Conservation (phyloP, 2,329 filamentous ascomycete species). For the Arachnopeziza araneosa region DNA sequence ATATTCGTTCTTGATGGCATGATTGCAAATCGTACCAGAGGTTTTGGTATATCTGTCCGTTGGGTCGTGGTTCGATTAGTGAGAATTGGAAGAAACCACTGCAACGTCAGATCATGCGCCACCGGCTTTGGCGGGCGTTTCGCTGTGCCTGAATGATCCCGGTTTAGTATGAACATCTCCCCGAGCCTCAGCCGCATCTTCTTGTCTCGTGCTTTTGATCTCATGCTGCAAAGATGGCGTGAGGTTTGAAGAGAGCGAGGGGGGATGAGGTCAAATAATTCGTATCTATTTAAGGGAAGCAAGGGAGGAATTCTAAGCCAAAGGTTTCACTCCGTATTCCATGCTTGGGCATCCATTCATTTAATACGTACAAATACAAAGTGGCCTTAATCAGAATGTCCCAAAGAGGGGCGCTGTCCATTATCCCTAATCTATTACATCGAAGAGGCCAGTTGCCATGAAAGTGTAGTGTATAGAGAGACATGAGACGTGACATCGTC, state of each 20-base stretch:
- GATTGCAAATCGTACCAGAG: conserved; percentile 20
- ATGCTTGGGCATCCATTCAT: neutral
- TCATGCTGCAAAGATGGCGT: neutral
- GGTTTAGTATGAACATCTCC: neutral
- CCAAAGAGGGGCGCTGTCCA: conserved; percentile 20
- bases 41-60: conserved; percentile 21
- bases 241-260: neutral
- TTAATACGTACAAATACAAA: neutral
- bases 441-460: conserved; percentile 19
- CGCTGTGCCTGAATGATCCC: neutral
- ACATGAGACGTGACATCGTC: conserved; percentile 32
- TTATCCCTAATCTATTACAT: conserved; percentile 28
- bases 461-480: conserved; percentile 23
- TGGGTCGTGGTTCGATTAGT: conserved; percentile 16
- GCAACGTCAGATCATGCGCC: neutral
- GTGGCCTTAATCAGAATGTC: neutral
- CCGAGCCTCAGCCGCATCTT: neutral
- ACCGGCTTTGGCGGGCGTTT: neutral
- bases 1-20: neutral
- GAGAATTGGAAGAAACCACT: neutral
- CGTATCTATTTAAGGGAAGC: too few species aligned
- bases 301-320: too few species aligned
- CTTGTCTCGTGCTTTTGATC: neutral
- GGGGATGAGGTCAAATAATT: neutral
- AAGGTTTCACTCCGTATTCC: too few species aligned